These are phyloP conservation scores for Symbiodinium natans DNA, from an alignment of 73 alveolate genomes.

Conservation along the genomic window DNA sequence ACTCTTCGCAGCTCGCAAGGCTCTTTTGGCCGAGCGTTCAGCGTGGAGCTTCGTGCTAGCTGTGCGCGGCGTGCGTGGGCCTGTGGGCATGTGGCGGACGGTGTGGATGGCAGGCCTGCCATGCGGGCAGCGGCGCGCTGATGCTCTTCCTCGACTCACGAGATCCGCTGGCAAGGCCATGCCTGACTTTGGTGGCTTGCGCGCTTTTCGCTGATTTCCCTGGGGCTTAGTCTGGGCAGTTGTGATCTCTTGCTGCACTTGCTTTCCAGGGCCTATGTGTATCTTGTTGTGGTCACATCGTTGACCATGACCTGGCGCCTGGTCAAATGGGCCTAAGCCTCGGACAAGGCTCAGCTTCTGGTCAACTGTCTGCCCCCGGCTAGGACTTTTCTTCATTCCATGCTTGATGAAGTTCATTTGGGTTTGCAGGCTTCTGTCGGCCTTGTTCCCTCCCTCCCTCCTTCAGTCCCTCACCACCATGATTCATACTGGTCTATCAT, in stretches of 20 bases:
- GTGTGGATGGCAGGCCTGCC: constrained; percentile 22
- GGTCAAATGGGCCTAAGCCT: constrained; percentile 65
- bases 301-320: constrained; percentile 89
- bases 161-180: constrained; percentile 65
- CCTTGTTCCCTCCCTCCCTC: too few species aligned
- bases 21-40: too few species aligned
- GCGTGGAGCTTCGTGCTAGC: too few species aligned
- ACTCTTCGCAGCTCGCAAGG: constrained; percentile 92
- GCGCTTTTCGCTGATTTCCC: neutral
- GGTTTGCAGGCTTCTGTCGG: too few species aligned
- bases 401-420: too few species aligned
- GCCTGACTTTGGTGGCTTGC: neutral
- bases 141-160: constrained; percentile 77
- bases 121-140: constrained; percentile 94
- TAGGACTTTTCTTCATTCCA: too few species aligned
- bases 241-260: neutral
- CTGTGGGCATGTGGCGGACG: neutral
- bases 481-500: too few species aligned
- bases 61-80: too few species aligned
- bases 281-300: constrained; percentile 14
- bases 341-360: neutral
- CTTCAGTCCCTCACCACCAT: too few species aligned
- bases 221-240: neutral
- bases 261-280: constrained; percentile 21
- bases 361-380: too few species aligned